phyloP scores from a whole-genome alignment of 352 stramenopile genomes.

The Phytophthora podocarpi region DNA sequence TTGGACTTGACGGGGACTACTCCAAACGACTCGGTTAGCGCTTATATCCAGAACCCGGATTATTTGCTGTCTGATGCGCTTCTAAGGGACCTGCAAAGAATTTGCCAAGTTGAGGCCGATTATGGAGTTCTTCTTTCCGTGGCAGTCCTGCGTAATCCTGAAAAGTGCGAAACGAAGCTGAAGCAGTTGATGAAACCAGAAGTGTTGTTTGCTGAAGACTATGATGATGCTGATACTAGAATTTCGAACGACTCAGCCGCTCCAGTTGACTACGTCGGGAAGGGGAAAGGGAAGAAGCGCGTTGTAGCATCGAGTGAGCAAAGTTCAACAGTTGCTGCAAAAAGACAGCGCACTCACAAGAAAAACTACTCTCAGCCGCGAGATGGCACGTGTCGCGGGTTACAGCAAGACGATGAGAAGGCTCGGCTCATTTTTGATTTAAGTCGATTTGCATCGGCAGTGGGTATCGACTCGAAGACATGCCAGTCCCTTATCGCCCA shows the following conservation, averaged over 20 bases:
- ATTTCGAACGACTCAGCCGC: neutral
- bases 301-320: neutral
- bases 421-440: constrained; percentile 51
- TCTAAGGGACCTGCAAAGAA: constrained; percentile 48
- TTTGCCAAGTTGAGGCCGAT: constrained; percentile 51
- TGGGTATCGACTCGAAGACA: constrained; percentile 43
- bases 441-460: constrained; percentile 50
- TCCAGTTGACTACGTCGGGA: neutral
- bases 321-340: neutral
- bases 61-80: constrained; percentile 41
- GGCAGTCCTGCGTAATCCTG: constrained; percentile 47
- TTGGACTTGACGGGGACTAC: constrained; percentile 23
- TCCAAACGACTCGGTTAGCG: constrained; percentile 14
- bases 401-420: constrained; percentile 44
- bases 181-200: constrained; percentile 51
- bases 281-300: constrained; percentile 36
- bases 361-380: neutral
- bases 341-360: constrained; percentile 12
- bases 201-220: constrained; percentile 41
- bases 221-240: neutral
- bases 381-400: neutral
- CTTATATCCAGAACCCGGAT: constrained; percentile 30
- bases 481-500: constrained; percentile 55
- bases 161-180: constrained; percentile 47
- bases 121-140: constrained; percentile 66